Conservation (phyloP, 768 basidiomycete species). For the Phlegmacium glaucopus region DNA sequence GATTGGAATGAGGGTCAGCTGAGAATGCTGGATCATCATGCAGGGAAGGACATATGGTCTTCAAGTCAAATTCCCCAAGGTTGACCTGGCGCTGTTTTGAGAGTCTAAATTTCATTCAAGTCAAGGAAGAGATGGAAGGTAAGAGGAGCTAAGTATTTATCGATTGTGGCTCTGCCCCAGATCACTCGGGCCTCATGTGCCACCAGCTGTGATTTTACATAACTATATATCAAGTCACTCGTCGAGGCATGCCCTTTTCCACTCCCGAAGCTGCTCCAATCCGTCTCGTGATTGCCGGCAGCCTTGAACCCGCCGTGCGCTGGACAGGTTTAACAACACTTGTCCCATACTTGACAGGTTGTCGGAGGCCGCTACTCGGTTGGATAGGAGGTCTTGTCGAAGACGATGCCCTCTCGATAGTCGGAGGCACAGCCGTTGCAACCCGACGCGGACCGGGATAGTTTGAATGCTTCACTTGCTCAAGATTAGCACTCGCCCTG, state of each 20-base stretch:
- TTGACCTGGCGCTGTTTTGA: constrained; percentile 5
- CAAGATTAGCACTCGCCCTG: constrained; percentile 5
- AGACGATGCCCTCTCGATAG: constrained; percentile 5
- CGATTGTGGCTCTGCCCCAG: too few species aligned
- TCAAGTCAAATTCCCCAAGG: constrained; percentile 5
- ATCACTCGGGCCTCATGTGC: too few species aligned
- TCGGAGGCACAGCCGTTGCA: constrained; percentile 15
- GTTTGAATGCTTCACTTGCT: constrained; percentile 12
- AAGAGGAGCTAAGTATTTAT: not conserved
- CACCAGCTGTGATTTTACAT: too few species aligned
- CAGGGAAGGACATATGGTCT: constrained; percentile 22
- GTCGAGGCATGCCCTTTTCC: not conserved
- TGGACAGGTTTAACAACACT: constrained; percentile 26
- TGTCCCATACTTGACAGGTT: constrained; percentile 21
- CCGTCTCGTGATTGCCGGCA: constrained; percentile 21
- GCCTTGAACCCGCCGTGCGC: constrained; percentile 15
- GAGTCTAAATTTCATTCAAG: constrained; percentile 18
- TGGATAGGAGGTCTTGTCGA: constrained; percentile 3
- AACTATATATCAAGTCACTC: too few species aligned
- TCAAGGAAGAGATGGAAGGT: constrained; percentile 2
- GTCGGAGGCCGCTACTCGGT: constrained; percentile 17
- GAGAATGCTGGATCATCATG: constrained; percentile 57
- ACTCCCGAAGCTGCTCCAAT: constrained; percentile 12
- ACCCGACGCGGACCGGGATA: constrained; percentile 35
- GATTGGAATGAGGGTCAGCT: constrained; percentile 49